Conservation (phyloP, 1,284 basidiomycete species). For the Malassezia brasiliensis region DNA sequence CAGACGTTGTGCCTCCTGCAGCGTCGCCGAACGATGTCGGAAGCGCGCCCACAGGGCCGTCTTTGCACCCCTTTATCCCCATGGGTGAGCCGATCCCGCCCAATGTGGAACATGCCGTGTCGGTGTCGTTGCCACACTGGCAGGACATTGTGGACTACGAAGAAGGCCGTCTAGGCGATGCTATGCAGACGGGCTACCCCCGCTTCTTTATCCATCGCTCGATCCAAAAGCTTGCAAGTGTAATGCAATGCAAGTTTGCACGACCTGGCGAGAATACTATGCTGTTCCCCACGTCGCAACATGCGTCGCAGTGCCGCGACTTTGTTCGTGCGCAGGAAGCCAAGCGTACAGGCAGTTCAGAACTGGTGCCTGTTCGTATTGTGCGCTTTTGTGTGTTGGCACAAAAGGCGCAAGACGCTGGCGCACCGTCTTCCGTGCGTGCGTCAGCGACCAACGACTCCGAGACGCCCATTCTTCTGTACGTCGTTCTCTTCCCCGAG, state of each 20-base stretch:
- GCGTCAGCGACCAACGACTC: not conserved
- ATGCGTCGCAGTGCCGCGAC: constrained; percentile 36
- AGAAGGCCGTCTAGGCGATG: constrained; percentile 70
- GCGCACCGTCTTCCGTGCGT: constrained; percentile 8
- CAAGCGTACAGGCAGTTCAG: not conserved
- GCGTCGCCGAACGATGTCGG: too few relatives aligned
- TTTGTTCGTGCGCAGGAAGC: constrained; percentile 31
- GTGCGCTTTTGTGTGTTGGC: constrained; percentile 33
- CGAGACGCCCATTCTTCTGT: constrained; percentile 11
- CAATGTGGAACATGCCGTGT: constrained; percentile 67
- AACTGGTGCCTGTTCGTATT: constrained; percentile 26
- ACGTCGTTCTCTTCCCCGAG: constrained; percentile 68
- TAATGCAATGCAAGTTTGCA: constrained; percentile 29
- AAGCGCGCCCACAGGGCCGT: too few relatives aligned
- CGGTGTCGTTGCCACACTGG: constrained; percentile 94
- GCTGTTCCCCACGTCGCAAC: constrained; percentile 32
- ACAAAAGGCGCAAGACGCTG: not conserved
- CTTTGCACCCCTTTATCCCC: constrained; percentile 6
- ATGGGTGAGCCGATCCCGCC: constrained; percentile 47
- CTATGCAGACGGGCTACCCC: constrained; percentile 90
- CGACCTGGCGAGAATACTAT: constrained; percentile 27
- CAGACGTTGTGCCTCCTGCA: not conserved
- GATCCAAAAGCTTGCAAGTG: constrained; percentile 58
- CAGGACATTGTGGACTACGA: constrained; percentile 86
- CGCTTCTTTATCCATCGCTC: constrained; percentile 86